phyloP scores from a whole-genome alignment of 1,284 basidiomycete species.

The Apiotrichum sp. region DNA sequence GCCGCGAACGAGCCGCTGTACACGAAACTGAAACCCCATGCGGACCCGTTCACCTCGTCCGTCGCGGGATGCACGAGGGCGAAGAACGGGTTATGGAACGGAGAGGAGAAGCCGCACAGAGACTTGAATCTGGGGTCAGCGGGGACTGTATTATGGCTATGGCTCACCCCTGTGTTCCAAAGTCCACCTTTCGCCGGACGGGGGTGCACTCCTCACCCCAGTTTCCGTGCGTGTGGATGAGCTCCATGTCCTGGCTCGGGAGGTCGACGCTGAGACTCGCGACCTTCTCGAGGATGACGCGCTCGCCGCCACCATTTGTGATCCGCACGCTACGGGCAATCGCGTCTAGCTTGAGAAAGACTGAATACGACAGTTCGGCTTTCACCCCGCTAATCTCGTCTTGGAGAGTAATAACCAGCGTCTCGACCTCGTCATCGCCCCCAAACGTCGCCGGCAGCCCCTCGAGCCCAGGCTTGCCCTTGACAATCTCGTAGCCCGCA shows the following conservation, averaged over 20 bases:
- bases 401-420: slow-evolving; percentile 19
- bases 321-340: slow-evolving; percentile 18
- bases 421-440: slow-evolving; percentile 9
- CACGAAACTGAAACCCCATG: slow-evolving; percentile 27
- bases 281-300: slow-evolving; percentile 20
- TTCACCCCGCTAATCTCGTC: slow-evolving; percentile 14
- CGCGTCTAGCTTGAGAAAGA: slow-evolving; percentile 20
- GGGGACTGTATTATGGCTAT: not conserved
- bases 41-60: slow-evolving; percentile 21
- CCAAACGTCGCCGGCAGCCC: slow-evolving; percentile 28
- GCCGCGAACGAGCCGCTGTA: slow-evolving; percentile 26
- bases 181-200: slow-evolving; percentile 17
- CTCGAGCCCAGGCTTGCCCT: slow-evolving; percentile 20
- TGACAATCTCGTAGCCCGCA: slow-evolving; percentile 8
- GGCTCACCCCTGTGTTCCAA: slow-evolving; percentile 29
- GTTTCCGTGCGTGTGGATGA: slow-evolving; percentile 26
- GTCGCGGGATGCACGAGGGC: slow-evolving; percentile 19
- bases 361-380: slow-evolving; percentile 20
- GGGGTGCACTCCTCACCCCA: slow-evolving; percentile 24
- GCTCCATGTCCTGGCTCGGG: slow-evolving; percentile 20
- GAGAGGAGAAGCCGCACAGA: slow-evolving; percentile 27
- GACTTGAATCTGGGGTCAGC: slow-evolving; percentile 21
- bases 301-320: slow-evolving; percentile 15
- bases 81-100: slow-evolving; percentile 33
- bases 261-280: slow-evolving; percentile 25